These are phyloP conservation scores for Rhizopogon rudus DNA, from an alignment of 768 basidiomycete species.

Conservation along the genomic window DNA sequence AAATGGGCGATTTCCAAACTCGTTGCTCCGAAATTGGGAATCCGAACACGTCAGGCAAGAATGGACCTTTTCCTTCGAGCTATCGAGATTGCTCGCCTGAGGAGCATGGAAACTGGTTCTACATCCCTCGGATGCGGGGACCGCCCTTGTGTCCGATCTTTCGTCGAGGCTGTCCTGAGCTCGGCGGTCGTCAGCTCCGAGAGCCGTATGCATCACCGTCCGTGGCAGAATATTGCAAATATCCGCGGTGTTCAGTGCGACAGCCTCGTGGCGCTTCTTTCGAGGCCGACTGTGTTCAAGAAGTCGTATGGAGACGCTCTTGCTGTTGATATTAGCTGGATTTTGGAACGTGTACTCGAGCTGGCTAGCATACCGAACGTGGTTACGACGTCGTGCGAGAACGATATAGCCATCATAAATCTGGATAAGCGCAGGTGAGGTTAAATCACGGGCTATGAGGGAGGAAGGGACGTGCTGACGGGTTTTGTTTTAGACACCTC, in stretches of 20 bases:
- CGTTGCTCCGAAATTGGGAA: slow-evolving; percentile 57
- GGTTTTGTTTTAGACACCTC: slow-evolving; percentile 45
- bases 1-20: slow-evolving; percentile 77
- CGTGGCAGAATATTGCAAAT: slow-evolving; percentile 73
- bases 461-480: slow-evolving; percentile 8
- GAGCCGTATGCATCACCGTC: slow-evolving; percentile 71
- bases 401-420: slow-evolving; percentile 62
- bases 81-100: slow-evolving; percentile 67
- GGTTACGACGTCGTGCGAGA: slow-evolving; percentile 48
- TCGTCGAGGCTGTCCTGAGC: slow-evolving; percentile 71
- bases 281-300: slow-evolving; percentile 42
- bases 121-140: slow-evolving; percentile 38
- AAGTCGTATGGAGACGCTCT: slow-evolving; percentile 45
- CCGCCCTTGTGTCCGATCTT: slow-evolving; percentile 67
- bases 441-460: neutral
- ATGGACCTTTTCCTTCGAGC: slow-evolving; percentile 70
- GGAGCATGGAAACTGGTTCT: slow-evolving; percentile 41
- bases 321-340: slow-evolving; percentile 77
- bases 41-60: slow-evolving; percentile 58
- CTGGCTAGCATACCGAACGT: slow-evolving; percentile 72
- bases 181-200: slow-evolving; percentile 78
- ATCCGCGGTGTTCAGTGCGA: slow-evolving; percentile 59
- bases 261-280: slow-evolving; percentile 51
- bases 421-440: slow-evolving; percentile 77
- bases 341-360: slow-evolving; percentile 78